Base-by-base conservation (phyloP, 257 asterid genomes). In the Solanum ossicruentum region DNA sequence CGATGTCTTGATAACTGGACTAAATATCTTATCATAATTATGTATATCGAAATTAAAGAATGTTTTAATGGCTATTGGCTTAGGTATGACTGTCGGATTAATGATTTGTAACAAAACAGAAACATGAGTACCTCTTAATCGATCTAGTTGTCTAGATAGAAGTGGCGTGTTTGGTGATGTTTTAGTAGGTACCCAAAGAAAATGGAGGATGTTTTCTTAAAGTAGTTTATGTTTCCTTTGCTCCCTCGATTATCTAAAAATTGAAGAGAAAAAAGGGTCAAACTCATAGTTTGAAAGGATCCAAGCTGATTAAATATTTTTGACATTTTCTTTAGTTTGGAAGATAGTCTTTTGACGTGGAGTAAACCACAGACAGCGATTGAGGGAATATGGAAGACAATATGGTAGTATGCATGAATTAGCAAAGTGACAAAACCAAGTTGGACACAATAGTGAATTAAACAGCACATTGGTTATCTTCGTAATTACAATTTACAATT, bases 241-340 rank as follows among this genome's bases (percentile, higher is more conserved):
- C 69, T 45, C 87, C 65, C 65, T 13, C 82, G 84, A 45, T 73
- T n/a, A 58, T 51, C 47, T 26, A 77, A 80, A 32, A 75, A 28
- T 81, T 36, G 10, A 69, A 17, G 5, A 4, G 6, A 28, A 13
- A 66, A 85, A 93, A 73, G 93, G 91, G 72, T 89, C 88, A 89
- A 92, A 89, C 86, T 97, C 95, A 9, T 86, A 93, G 92, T 88
- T 92, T 15, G 93, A 87, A 83, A 8, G 43, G 75, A 85, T 86
- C 45, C 82, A 89, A 43, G 96, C 41, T 36, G 41, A 36, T 36
- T 83, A 80, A 10, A 21, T 21, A 63, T 47, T 49, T 16, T 6
- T 11, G 55, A 8, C 60, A 52, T 78, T 51, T 52, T 51, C 16
- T 51, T 77, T 77, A 61, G 63, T 51, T 77, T 77, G 82, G 82